phyloP scores from a whole-genome alignment of 2,329 filamentous ascomycete genomes.

The Diaporthe eres region DNA sequence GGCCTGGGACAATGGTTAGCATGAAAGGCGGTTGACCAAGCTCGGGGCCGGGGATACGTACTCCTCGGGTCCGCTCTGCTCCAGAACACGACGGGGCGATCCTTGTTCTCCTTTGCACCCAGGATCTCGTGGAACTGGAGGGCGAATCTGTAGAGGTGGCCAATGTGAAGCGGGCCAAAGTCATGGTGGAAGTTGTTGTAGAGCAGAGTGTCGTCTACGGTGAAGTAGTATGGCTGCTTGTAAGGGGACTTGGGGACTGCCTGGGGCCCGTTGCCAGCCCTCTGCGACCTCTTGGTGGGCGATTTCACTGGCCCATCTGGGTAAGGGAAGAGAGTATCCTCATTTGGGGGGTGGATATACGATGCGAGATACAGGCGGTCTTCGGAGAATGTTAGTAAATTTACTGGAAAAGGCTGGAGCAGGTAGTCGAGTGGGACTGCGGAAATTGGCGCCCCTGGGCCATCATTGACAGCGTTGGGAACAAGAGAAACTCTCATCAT shows the following conservation, averaged over 20 bases:
- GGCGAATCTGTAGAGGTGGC: constrained; percentile 96
- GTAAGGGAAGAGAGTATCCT: constrained; percentile 89
- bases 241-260: constrained; percentile 58
- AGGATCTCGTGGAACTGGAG: constrained; percentile 96
- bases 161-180: constrained; percentile 97
- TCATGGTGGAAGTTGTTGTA: constrained; percentile 99
- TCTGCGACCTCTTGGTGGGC: constrained; percentile 81
- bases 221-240: constrained; percentile 90
- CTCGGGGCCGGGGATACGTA: constrained; percentile 60
- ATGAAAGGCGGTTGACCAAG: constrained; percentile 33
- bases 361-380: constrained; percentile 96
- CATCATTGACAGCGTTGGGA: background rate
- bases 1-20: constrained; percentile 66
- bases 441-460: background rate
- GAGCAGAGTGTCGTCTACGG: constrained; percentile 89
- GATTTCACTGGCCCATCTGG: constrained; percentile 72
- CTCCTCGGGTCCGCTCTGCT: constrained; percentile 92
- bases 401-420: constrained; percentile 45
- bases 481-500: background rate
- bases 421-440: constrained; percentile 43
- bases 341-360: constrained; percentile 85
- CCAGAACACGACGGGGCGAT: constrained; percentile 94
- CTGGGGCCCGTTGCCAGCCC: constrained; percentile 71
- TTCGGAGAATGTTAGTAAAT: constrained; percentile 62
- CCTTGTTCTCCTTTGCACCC: constrained; percentile 90